Evolutionary conservation across 768 basidiomycete species (phyloP).

Genomic region (Phallus indusiatus): DNA sequence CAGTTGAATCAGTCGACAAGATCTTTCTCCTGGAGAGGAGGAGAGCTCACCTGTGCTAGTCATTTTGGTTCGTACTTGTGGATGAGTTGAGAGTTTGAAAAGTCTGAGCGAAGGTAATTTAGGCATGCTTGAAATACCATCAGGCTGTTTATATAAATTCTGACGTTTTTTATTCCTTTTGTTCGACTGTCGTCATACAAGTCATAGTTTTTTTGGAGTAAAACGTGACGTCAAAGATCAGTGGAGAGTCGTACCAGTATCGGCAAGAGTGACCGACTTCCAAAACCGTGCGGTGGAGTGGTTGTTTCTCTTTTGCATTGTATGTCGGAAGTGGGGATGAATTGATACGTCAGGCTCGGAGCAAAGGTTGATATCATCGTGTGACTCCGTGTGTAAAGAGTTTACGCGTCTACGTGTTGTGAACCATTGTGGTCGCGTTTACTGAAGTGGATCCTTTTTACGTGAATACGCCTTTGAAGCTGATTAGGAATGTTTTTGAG

Average conservation of each 20-base stretch:
- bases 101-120: neutral
- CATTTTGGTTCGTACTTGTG: neutral
- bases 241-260: neutral
- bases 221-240: neutral
- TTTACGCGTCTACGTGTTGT: too few species aligned
- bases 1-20: too few species aligned
- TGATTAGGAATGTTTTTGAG: too few species aligned
- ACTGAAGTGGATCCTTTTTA: too few species aligned
- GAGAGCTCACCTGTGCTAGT: neutral
- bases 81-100: neutral
- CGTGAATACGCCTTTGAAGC: too few species aligned
- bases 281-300: neutral
- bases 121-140: neutral
- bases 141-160: neutral
- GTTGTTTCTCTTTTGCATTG: neutral
- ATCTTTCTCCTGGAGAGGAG: neutral
- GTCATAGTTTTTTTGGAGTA: neutral
- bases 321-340: too few species aligned
- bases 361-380: too few species aligned
- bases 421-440: too few species aligned
- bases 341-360: too few species aligned
- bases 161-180: neutral
- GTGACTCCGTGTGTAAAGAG: too few species aligned
- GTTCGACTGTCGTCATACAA: neutral
- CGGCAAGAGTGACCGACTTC: neutral